Evolutionary conservation across 176 grass and related monocot species (phyloP), one percentile per base, ranked within the genome.

Genomic region (Oryza meridionalis): DNA sequence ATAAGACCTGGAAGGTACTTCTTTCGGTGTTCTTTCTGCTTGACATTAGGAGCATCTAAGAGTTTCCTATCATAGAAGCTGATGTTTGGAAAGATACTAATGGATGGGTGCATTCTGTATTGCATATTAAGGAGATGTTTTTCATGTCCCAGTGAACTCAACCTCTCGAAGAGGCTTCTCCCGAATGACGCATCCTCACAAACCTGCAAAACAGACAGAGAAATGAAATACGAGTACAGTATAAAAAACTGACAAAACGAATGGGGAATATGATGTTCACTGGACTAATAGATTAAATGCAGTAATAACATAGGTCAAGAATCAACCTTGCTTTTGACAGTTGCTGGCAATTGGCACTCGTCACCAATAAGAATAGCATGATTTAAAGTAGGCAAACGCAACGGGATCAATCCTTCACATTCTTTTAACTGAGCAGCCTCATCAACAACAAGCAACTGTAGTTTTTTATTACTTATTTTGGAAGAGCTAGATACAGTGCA

Each of bases 341-440:
- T 77, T 82, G 94, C 84, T 85, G 94, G 89, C 46, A 97, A 61
- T 75, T 97, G 94, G 31, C 79, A 92, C 70, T 94, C 94, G 68
- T 97, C 91, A 58, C 94, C 94, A 80, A 97, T 94, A 72, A 97
- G 91, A 65, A 97, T 78, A 68, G 76, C 87, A 42, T 94, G 89
- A 10, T 90, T 88, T 72, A 94, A 77, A 27, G 75, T 44, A 38
- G 9, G 16, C 22, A 97, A 70, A 72, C 82, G 76, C 75, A 97
- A 71, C 59, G 94, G 94, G 29, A 97, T 86, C 32, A 93, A 76
- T 67, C 89, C 85, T 86, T 97, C 94, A 38, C 94, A 97, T 58
- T 97, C 94, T 87, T 91, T 97, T 58, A 93, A 74, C 67, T 97
- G 94, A 11, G 90, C 89, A 45, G 91, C 91, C 91, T 96, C 94